Percentiles rank a stretch among this genome's conserved stretches.
Evolutionary conservation across 352 stramenopile species (phyloP).

Genomic region (Phytophthora agathidicida): DNA sequence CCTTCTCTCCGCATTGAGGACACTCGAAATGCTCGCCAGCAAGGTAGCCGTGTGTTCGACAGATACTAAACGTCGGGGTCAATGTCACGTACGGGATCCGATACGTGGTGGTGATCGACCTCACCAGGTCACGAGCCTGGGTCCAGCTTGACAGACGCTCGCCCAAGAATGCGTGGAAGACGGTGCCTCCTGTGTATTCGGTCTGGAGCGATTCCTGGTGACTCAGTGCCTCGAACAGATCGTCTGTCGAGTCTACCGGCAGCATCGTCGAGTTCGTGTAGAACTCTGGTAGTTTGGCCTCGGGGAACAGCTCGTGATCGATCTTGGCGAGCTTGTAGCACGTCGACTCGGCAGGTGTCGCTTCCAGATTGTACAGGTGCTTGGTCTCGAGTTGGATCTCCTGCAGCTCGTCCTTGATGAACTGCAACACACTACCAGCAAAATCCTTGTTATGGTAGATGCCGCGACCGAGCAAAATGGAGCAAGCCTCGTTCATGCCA

Average conservation of each 20-base stretch:
- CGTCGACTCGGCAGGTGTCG: conserved; percentile 37
- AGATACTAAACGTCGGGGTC: conserved; percentile 39
- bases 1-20: conserved; percentile 34
- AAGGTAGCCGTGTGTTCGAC: conserved; percentile 33
- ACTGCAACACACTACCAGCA: conserved; percentile 29
- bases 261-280: conserved; percentile 45
- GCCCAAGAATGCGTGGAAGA: conserved; percentile 39
- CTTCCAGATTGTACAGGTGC: conserved; percentile 38
- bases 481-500: conserved; percentile 38
- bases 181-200: conserved; percentile 36
- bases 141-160: conserved; percentile 38
- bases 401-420: conserved; percentile 38
- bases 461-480: conserved; percentile 27
- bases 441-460: conserved; percentile 44
- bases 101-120: conserved; percentile 30
- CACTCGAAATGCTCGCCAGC: conserved; percentile 33
- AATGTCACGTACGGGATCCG: conserved; percentile 38
- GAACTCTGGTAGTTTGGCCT: conserved; percentile 27
- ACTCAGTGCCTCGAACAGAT: conserved; percentile 32
- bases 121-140: conserved; percentile 33
- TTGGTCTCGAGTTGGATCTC: conserved; percentile 38
- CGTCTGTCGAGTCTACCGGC: conserved; percentile 34
- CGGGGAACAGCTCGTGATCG: conserved; percentile 31
- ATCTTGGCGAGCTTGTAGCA: conserved; percentile 41
- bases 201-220: conserved; percentile 41